Percentiles rank a stretch among this genome's conserved stretches.
These are phyloP conservation scores for Phytopythium helicoides DNA, from an alignment of 352 stramenopile genomes.

Conservation along the genomic window DNA sequence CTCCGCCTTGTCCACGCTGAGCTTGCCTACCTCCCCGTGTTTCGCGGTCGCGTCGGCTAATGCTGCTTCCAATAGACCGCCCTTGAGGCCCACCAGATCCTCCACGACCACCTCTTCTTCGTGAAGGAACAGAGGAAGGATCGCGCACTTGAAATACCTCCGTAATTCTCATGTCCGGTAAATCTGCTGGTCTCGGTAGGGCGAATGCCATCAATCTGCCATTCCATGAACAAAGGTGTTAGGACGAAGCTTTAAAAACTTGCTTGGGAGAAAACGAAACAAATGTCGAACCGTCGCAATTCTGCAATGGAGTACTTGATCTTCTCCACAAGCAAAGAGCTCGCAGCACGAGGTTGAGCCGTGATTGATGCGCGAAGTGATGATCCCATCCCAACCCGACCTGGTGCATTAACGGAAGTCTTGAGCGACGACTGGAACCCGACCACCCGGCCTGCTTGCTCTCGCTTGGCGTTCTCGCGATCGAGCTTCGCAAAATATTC, in stretches of 20 bases:
- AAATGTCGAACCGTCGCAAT: constrained; percentile 39
- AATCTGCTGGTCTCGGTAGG: constrained; percentile 40
- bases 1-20: constrained; percentile 14
- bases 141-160: constrained; percentile 49
- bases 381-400: constrained; percentile 1
- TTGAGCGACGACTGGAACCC: constrained; percentile 55
- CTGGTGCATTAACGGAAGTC: constrained; percentile 22
- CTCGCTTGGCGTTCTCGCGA: constrained; percentile 44
- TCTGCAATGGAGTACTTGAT: constrained; percentile 50
- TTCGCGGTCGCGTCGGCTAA: constrained; percentile 25
- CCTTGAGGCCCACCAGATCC: constrained; percentile 10
- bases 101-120: constrained; percentile 15
- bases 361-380: constrained; percentile 13
- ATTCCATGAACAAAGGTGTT: too few relatives aligned
- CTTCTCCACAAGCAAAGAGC: constrained; percentile 30
- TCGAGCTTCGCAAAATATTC: constrained; percentile 61
- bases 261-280: too few relatives aligned
- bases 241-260: too few relatives aligned
- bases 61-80: constrained; percentile 29
- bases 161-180: constrained; percentile 68
- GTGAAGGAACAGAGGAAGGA: constrained; percentile 18
- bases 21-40: constrained; percentile 12
- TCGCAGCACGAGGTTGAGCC: background rate
- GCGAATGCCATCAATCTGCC: constrained; percentile 11
- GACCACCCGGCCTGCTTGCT: constrained; percentile 30